phyloP scores from a whole-genome alignment of 495 filamentous ascomycete species.

The Penicillium cinerascens region DNA sequence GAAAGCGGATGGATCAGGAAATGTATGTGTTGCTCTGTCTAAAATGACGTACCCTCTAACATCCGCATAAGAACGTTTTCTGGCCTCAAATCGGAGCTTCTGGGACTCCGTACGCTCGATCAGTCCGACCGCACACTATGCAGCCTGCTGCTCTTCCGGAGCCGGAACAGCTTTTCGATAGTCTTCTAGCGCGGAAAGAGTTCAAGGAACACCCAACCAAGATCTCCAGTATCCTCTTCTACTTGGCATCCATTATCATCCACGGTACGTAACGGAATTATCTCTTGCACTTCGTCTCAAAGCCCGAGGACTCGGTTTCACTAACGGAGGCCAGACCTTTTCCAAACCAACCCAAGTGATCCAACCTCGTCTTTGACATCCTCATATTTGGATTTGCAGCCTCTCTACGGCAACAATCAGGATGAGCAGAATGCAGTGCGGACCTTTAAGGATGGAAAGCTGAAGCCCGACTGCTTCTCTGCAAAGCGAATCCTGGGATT shows the following conservation, averaged over 20 bases:
- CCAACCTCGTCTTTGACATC: conserved; percentile 65
- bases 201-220: conserved; percentile 69
- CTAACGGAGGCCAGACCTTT: conserved; percentile 47
- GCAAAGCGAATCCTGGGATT: conserved; percentile 76
- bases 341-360: conserved; percentile 58
- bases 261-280: conserved; percentile 50
- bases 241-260: conserved; percentile 86
- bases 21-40: conserved; percentile 38
- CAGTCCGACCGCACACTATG: conserved; percentile 60
- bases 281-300: neutral
- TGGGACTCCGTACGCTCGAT: conserved; percentile 66
- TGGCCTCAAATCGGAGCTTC: conserved; percentile 65
- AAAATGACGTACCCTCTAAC: neutral
- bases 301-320: neutral
- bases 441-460: conserved; percentile 74
- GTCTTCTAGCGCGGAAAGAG: conserved; percentile 59
- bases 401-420: conserved; percentile 80
- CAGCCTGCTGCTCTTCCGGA: conserved; percentile 68
- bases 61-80: conserved; percentile 46
- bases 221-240: conserved; percentile 84
- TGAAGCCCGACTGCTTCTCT: conserved; percentile 81
- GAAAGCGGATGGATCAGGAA: conserved; percentile 66
- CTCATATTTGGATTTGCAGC: conserved; percentile 80
- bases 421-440: conserved; percentile 71
- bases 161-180: conserved; percentile 74